Base-by-base conservation (phyloP, 208 protist genomes). In the Trypanosoma lewisi region DNA sequence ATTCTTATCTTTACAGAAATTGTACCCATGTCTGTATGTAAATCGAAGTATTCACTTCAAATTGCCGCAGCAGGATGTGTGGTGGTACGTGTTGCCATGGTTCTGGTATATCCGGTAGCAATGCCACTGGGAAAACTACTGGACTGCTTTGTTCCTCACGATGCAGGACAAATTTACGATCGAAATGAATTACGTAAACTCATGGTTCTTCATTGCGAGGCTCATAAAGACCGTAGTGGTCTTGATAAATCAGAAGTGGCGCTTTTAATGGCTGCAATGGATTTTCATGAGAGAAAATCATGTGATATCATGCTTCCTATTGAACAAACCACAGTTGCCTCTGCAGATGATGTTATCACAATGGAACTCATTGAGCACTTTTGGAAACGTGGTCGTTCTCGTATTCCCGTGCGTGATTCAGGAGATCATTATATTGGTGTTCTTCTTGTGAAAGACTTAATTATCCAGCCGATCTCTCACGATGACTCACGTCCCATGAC, bases 21-120 rank as follows among this genome's bases (percentile, higher is more conserved):
- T 34, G 49, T 96, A 37, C 89, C 89, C 25, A 96, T 93, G 86
- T 85, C 86, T 42, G 82, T 96, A 16, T 96, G 89, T 77, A 89
- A 89, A 41, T 96, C 89, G 11, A 93, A 92, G 75, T 68, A 93
- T 62, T 92, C 89, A 1, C 73, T 96, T 34, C 56, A 63, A 17
- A 84, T 96, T 25, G 89, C 89, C 17, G 84, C 89, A 9, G 83
- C 84, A 0, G 89, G 89, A 27, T 76, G 78, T 36, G 63, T 73
- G 11, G 80, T 96, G 57, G 86, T 96, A 58, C 71, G 78, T 16
- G 76, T 93, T 16, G 86, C 87, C 2, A 89, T 86, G 78, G 48
- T 96, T 41, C 39, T 96, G 4, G 85, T 80, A 9, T 96, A 93
- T 55, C 86, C 86, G 0, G 65, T 93, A 8, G 82, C 89, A 4